phyloP scores from a whole-genome alignment of 2,329 filamentous ascomycete species.

The Diplodia corticola region DNA sequence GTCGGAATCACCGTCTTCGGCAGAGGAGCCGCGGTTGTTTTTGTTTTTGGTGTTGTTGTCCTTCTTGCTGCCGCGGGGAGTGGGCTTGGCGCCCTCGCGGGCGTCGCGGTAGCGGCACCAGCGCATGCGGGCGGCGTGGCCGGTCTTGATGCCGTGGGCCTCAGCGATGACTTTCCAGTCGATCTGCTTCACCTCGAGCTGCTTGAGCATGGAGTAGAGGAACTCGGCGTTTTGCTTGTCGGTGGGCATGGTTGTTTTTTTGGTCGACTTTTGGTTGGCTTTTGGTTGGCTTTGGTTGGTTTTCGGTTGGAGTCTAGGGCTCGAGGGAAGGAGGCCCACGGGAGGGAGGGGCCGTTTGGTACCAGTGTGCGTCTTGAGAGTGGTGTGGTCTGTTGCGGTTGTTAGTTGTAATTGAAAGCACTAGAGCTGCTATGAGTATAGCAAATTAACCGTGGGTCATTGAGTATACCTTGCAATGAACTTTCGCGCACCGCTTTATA shows the following conservation, averaged over 20 bases:
- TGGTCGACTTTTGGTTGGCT: neutral
- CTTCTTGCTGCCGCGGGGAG: no score
- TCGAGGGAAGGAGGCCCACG: no score
- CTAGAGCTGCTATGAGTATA: neutral
- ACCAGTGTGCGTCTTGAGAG: neutral
- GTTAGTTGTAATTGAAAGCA: no score
- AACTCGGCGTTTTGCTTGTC: slow-evolving; percentile 54
- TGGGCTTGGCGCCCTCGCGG: slow-evolving; percentile 42
- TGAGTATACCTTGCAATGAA: neutral
- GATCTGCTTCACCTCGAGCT: slow-evolving; percentile 56
- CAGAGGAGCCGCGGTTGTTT: neutral
- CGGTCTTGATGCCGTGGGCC: slow-evolving; percentile 55
- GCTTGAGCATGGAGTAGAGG: slow-evolving; percentile 57
- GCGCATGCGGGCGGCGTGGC: slow-evolving; percentile 59
- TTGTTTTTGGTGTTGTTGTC: neutral
- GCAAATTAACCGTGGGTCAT: neutral
- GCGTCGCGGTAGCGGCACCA: slow-evolving; percentile 56
- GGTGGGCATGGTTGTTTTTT: slow-evolving; percentile 40
- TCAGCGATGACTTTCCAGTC: slow-evolving; percentile 56
- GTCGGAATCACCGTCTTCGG: neutral
- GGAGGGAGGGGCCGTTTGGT: no score
- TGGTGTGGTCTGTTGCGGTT: neutral
- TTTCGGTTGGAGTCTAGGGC: no score
- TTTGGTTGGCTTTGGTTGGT: no score
- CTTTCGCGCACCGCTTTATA: neutral